Percentiles rank a stretch among this genome's conserved stretches.
phyloP scores from a whole-genome alignment of 176 grass and related monocot genomes.

The Olyra latifolia region DNA sequence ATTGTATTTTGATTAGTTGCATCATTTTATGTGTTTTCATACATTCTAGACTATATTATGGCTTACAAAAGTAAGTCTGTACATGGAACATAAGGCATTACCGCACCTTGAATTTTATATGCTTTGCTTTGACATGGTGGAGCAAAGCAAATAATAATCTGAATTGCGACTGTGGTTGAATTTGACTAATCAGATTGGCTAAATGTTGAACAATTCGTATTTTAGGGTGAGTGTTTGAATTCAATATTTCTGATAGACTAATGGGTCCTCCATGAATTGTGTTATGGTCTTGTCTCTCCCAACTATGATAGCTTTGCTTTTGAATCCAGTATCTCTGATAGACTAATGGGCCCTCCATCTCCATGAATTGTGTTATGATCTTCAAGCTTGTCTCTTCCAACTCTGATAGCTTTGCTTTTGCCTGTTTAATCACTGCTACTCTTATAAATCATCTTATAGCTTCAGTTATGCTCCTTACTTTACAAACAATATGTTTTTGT shows the following conservation, averaged over 20 bases:
- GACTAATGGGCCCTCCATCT: neutral
- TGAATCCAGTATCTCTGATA: neutral
- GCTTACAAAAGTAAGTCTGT: neutral
- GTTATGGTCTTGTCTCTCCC: neutral
- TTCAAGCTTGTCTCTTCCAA: neutral
- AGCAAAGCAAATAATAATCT: neutral
- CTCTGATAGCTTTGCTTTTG: neutral
- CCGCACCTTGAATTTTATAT: neutral
- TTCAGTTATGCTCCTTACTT: neutral
- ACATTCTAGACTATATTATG: neutral
- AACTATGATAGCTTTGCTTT: too few relatives aligned
- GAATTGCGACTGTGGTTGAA: neutral
- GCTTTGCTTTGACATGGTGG: neutral
- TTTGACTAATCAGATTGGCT: neutral
- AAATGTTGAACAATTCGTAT: neutral
- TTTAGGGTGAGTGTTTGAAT: neutral
- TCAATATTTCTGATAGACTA: neutral
- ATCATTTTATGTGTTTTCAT: conserved; percentile 5
- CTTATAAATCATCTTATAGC: neutral
- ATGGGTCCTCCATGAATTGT: neutral
- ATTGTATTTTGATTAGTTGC: neutral
- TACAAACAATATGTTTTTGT: neutral
- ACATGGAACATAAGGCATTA: neutral
- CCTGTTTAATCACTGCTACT: neutral
- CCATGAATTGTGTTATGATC: neutral